Base-by-base conservation (phyloP, 106 monocot genomes). In the Dendrobium nobile region DNA sequence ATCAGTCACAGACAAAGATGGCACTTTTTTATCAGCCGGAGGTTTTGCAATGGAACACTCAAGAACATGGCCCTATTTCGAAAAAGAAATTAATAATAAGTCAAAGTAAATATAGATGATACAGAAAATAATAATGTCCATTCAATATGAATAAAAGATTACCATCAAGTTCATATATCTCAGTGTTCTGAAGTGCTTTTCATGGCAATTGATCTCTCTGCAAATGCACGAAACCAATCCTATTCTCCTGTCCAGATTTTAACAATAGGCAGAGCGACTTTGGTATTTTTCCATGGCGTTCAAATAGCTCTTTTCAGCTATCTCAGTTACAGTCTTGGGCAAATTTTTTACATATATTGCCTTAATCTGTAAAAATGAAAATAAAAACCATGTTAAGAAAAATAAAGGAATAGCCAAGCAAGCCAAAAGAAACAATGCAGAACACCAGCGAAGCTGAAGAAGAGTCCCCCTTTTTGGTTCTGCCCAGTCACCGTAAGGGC, bases 181-280 rank as follows among this genome's bases (percentile, higher is more conserved):
- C 94, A 28, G 94, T 87, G 75, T 91, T 85, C 78, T 92, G 82
- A n/a, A 98, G 83, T 48, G 92, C 94, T 70, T 91, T n/a, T 98
- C 95, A 89, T 91, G 56, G 98, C 95, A 40, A 43, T 76, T 58
- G 98, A 92, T 22, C 87, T 84, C 44, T 92, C 86, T 20, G 83
- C 88, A 87, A 98, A 86, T 98, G 98, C 51, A 98, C 92, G 86
- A 98, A 98, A 41, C 92, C 98, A 91, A 85, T 91, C 83, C 92
- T 85, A 64, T 91, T 88, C 72, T 98, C 92, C 33, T 95, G 90
- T 20, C 94, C 94, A 81, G 85, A 41, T 73, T 94, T 98, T 41
- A 92, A n/a, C 84, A 67, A 92, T 88, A 37, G 98, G 98, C 77
- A 98, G 81, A 7, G 91, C 87, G 59, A 98, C 92, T 78, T 92